These are phyloP conservation scores for Magnaporthiopsis poae DNA, from an alignment of 2,329 filamentous ascomycete genomes.

Conservation along the genomic window DNA sequence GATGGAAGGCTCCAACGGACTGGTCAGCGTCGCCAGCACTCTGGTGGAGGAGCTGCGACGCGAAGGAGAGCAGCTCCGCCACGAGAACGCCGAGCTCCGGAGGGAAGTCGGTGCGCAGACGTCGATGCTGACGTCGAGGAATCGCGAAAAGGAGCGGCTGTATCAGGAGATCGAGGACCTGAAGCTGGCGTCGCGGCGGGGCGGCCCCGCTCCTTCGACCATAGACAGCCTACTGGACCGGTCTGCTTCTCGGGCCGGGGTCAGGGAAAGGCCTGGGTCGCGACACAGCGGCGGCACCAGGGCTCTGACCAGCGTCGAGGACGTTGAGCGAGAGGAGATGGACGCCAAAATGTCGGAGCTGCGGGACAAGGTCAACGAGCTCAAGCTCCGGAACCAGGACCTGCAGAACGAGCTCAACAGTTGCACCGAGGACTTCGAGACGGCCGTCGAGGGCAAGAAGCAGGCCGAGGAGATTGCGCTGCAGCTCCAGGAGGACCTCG, in stretches of 20 bases:
- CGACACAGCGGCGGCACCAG: conserved; percentile 60
- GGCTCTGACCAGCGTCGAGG: conserved; percentile 51
- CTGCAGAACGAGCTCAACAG: conserved; percentile 73
- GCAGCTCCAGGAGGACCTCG: conserved; percentile 67
- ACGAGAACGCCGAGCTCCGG: conserved; percentile 84
- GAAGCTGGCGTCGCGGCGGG: conserved; percentile 74
- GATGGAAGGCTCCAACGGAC: conserved; percentile 39
- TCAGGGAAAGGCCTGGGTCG: conserved; percentile 61
- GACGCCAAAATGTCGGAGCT: conserved; percentile 76
- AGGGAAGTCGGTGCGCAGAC: conserved; percentile 91
- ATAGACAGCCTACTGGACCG: conserved; percentile 88
- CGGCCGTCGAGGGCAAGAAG: conserved; percentile 53
- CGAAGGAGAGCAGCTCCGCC: conserved; percentile 66
- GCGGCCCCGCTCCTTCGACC: conserved; percentile 51
- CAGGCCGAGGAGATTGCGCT: conserved; percentile 48
- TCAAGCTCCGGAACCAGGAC: conserved; percentile 83
- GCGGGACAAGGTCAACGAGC: conserved; percentile 74
- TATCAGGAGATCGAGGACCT: conserved; percentile 97
- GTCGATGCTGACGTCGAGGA: conserved; percentile 92
- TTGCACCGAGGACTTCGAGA: conserved; percentile 70
- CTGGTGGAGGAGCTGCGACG: conserved; percentile 66
- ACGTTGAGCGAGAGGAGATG: conserved; percentile 73
- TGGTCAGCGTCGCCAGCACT: conserved; percentile 50
- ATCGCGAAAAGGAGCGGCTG: conserved; percentile 85
- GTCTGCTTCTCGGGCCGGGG: conserved; percentile 74